These are phyloP conservation scores for Phytophthora europaea DNA, from an alignment of 352 stramenopile species.

Conservation along the genomic window DNA sequence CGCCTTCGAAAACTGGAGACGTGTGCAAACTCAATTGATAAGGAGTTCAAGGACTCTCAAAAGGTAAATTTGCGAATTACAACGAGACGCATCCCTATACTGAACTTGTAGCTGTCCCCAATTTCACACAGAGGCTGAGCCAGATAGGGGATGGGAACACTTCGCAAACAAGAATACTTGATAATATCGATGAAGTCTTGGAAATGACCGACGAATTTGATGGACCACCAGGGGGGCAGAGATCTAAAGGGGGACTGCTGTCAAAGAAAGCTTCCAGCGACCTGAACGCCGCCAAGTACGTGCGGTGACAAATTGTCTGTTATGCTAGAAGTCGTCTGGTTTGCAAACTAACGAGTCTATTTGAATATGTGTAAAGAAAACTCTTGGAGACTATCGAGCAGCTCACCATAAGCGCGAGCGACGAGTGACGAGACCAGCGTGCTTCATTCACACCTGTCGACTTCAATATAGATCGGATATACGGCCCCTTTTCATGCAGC, in stretches of 20 bases:
- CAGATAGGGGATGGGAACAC: conserved; percentile 23
- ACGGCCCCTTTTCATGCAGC: conserved; percentile 10
- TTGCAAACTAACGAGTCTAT: conserved; percentile 34
- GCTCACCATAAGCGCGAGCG: conserved; percentile 31
- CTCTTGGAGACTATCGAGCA: conserved; percentile 56
- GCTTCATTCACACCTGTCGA: not conserved
- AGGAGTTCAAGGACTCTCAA: conserved; percentile 66
- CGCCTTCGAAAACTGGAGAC: conserved; percentile 59
- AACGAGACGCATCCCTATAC: not conserved
- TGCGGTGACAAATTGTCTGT: not conserved
- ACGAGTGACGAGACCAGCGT: conserved; percentile 4
- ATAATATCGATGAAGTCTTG: conserved; percentile 35
- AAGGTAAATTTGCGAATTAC: conserved; percentile 37
- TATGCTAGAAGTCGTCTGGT: not conserved
- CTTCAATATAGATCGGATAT: not conserved
- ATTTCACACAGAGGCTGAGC: conserved; percentile 19
- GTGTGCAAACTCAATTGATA: conserved; percentile 61
- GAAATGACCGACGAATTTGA: conserved; percentile 7
- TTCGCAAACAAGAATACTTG: conserved; percentile 14
- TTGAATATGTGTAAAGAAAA: conserved; percentile 40
- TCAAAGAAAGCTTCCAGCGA: conserved; percentile 53
- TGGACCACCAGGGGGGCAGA: not conserved
- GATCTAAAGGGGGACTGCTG: conserved; percentile 20
- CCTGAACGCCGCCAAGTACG: conserved; percentile 56
- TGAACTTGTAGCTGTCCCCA: not conserved